phyloP scores from a whole-genome alignment of 1,284 basidiomycete genomes.

The Sporisorium iseilematis-ciliati region DNA sequence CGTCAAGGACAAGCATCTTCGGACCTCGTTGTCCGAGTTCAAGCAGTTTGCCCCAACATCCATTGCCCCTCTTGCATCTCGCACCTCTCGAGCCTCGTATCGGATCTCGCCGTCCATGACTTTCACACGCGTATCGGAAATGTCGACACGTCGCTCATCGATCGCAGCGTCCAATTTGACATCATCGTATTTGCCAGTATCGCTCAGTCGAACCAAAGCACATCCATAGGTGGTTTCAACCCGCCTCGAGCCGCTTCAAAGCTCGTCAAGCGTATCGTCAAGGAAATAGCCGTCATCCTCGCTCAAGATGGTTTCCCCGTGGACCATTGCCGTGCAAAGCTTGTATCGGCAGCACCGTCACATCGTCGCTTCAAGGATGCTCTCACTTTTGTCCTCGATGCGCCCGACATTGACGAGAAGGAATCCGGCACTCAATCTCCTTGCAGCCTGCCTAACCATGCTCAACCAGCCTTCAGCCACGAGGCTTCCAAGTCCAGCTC shows the following conservation, averaged over 20 bases:
- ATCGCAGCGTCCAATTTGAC: constrained; percentile 67
- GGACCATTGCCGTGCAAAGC: constrained; percentile 29
- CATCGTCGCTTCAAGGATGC: constrained; percentile 22
- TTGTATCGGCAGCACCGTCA: constrained; percentile 5
- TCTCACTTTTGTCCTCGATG: constrained; percentile 22
- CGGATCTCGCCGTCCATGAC: constrained; percentile 29
- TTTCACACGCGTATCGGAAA: constrained; percentile 29
- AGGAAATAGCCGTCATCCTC: constrained; percentile 31
- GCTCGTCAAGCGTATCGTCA: constrained; percentile 37
- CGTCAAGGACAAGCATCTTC: constrained; percentile 13
- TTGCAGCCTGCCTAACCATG: constrained; percentile 9
- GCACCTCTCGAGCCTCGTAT: constrained; percentile 67
- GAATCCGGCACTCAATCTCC: neutral
- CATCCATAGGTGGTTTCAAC: constrained; percentile 39
- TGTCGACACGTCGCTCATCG: constrained; percentile 68
- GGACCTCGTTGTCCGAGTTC: constrained; percentile 21
- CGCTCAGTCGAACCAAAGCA: neutral
- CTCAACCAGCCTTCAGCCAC: neutral
- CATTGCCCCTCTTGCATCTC: constrained; percentile 72
- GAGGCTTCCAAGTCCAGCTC: constrained; percentile 6
- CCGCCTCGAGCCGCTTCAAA: constrained; percentile 15
- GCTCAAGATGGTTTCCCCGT: constrained; percentile 48
- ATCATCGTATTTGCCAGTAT: constrained; percentile 14
- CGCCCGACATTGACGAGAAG: constrained; percentile 17
- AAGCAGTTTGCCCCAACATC: constrained; percentile 47